A percentile compares a stretch with the other conserved stretches of the same genome.
These are phyloP conservation scores for Citrus maxima DNA, from an alignment of 345 rosid species.

Conservation along the genomic window DNA sequence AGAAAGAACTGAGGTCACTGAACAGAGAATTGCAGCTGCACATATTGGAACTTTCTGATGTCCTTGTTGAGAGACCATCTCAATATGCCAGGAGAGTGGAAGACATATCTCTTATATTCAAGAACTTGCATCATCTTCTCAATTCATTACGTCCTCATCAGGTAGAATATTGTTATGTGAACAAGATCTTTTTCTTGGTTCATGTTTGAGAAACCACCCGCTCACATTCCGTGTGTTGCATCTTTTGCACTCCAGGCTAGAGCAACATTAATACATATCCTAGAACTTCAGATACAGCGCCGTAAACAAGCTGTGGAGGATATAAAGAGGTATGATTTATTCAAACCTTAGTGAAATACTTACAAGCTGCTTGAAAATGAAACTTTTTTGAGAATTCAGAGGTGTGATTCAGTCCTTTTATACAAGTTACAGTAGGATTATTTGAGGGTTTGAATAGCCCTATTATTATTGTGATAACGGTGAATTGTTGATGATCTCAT, in stretches of 20 bases:
- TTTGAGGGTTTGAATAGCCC: no score
- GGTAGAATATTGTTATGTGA: slow-evolving; percentile 31
- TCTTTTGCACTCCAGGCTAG: slow-evolving; percentile 52
- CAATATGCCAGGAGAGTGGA: slow-evolving; percentile 93
- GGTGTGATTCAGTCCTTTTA: background rate
- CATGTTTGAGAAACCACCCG: background rate
- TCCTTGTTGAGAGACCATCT: slow-evolving; percentile 93
- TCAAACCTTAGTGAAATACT: background rate
- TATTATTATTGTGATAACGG: no score
- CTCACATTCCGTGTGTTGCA: background rate
- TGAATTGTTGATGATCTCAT: no score
- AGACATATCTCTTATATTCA: slow-evolving; percentile 84
- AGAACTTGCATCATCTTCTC: slow-evolving; percentile 94
- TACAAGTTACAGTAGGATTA: no score
- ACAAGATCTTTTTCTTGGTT: background rate
- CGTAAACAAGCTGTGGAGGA: slow-evolving; percentile 93
- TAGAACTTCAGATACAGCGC: slow-evolving; percentile 83
- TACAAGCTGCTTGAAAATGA: background rate
- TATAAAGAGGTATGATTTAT: slow-evolving; percentile 62
- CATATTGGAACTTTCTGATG: slow-evolving; percentile 89
- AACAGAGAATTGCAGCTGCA: slow-evolving; percentile 90
- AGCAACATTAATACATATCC: slow-evolving; percentile 86
- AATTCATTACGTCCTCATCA: slow-evolving; percentile 96
- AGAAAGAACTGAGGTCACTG: slow-evolving; percentile 69
- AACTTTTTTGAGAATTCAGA: background rate